These are phyloP conservation scores for Lactifluus pinguis DNA, from an alignment of 768 basidiomycete genomes.

Conservation along the genomic window DNA sequence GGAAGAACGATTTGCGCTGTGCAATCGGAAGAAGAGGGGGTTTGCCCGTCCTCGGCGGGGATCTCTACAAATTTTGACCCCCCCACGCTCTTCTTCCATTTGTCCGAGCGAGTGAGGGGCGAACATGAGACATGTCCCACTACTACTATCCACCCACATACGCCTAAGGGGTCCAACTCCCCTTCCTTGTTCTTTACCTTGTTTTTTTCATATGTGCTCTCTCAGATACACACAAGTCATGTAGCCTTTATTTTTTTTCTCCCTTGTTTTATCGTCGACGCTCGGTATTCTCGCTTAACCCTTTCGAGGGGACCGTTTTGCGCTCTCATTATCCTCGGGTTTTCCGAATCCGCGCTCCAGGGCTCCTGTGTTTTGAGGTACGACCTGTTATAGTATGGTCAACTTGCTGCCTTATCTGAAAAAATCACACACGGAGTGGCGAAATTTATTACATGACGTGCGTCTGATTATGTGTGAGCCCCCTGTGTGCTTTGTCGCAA, in stretches of 20 bases:
- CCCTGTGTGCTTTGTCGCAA: background rate
- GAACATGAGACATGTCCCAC: no score
- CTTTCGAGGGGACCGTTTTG: background rate
- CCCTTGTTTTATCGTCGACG: background rate
- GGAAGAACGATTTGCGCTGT: constrained; percentile 1
- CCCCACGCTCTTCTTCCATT: background rate
- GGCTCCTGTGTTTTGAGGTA: background rate
- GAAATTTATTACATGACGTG: background rate
- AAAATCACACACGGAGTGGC: background rate
- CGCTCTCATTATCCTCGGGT: background rate
- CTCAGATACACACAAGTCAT: no score
- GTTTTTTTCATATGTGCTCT: no score
- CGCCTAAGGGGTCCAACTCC: no score
- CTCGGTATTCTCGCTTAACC: background rate
- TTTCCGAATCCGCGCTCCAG: background rate
- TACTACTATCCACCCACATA: no score
- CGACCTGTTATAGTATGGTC: constrained; percentile 3
- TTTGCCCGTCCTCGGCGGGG: background rate
- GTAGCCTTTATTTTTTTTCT: background rate
- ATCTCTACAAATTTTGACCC: background rate
- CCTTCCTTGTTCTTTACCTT: no score
- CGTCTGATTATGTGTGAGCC: background rate
- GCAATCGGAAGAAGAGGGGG: background rate
- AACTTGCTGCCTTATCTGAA: background rate
- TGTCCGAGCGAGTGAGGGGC: background rate